Base-by-base conservation (phyloP, 2,329 filamentous ascomycete species). In the Orbilia quercus region DNA sequence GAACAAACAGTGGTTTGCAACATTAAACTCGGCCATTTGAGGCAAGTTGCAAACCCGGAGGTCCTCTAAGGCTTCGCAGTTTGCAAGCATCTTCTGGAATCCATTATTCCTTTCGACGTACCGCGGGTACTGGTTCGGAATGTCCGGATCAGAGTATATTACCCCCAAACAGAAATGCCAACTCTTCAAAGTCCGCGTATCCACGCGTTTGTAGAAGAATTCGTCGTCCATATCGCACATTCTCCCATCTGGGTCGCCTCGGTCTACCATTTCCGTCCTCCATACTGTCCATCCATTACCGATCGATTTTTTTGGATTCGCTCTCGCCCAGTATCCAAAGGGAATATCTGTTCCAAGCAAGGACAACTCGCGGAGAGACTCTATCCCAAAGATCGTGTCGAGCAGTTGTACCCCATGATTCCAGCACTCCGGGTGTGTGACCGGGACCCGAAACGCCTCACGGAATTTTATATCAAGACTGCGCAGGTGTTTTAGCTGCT, bases 1-100 rank as follows among this genome's bases (percentile, higher is more conserved):
- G 16, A 72, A 64, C 1, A 64, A 34, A 31, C 67, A 72, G 25
- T 71, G 66, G 16, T 53, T 47, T 25, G 23, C 12, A 3, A 58
- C 50, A 28, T 53, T 25, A n/a, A 57, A 71, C 7, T 58, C 23
- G 7, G 23, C 14, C 23, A 71, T 45, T 14, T 71, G 66, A 2
- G 58, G 66, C 28, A 71, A 18, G 28, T 64, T 71, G 38, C 66
- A 71, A 2, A 51, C 45, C 11, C 66, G 45, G 18, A 71, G 16
- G 16, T 64, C 66, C 22, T 71, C 66, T 0, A 71, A 12, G 1
- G 3, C 18, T 7, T 59, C 44, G 20, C 66, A 71, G 1, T 18
- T 40, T 2, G 42, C 28, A 1, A 71, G 28, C 16, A 71, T 7
- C 7, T 23, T 42, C 25, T 64, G 58, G 14, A 71, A 18, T 14